Evolutionary conservation across 176 grass and related monocot species (phyloP), one percentile per base, ranked within the genome.

Genomic region (Saccharum officinarum): DNA sequence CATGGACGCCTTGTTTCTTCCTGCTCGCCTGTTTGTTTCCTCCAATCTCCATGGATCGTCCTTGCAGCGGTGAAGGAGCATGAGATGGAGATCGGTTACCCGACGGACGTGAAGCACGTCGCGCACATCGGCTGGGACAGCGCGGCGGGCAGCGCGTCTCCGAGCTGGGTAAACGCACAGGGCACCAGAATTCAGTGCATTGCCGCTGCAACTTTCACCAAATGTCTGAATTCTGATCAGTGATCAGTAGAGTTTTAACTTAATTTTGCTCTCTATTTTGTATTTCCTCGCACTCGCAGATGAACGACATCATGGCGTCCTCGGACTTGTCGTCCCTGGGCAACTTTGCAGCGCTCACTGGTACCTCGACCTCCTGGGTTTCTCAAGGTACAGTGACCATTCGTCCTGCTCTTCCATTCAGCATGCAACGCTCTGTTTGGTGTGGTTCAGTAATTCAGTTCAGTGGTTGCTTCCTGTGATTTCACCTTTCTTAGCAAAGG

Each of bases 31-130:
- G 26, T 33, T 34, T 67, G 11, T 26, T 64, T 64, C 61, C 50
- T 52, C 34, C 34, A 34, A 34, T 7, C 55, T 60, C 65, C 30
- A 67, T 67, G 30, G 65, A 36, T 72, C 12, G 13, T 55, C 77
- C 9, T 76, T 83, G 73, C 79, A 94, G 94, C 63, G 17, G 73
- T 73, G 42, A 97, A 94, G 81, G 94, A 97, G 79, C 84, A 90
- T n/a, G 91, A 91, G 74, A 91, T 97, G 77, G 69, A 92, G 83
- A 97, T 97, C 34, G 91, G 91, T 3, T 55, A 28, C 37, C 93
- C 93, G 6, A 92, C 87, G 25, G 89, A 94, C 13, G 92, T 94
- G 67, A 94, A 85, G 88, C 92, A 94, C 22, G 92, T 94, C 15
- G 87, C 92, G 5, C 92, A 94, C 83, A 92, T 94, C 22, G 92